Evolutionary conservation across 306 rosid genomes (phyloP), one percentile per base, ranked within the genome.

Genomic region (Cyamopsis tetragonoloba): DNA sequence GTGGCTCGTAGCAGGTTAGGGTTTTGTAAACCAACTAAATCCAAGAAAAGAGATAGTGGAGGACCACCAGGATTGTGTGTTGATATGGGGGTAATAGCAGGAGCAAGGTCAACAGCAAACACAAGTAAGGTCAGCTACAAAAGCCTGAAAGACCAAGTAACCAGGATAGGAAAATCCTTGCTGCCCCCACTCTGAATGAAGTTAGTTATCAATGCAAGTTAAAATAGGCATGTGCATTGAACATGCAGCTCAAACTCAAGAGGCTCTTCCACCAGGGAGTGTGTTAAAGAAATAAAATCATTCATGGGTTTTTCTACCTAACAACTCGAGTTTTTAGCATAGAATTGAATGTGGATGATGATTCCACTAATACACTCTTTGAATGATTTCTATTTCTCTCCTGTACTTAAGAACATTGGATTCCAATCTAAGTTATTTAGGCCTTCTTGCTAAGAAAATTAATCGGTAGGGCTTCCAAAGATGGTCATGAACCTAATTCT

Each of bases 321-420:
- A 41, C 32, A 72, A 39, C 35, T 28, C 64, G 39, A 15, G 58
- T 13, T 30, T 62, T 32, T 7, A 9, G 50, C 14, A 8, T 27
- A 63, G 48, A 75, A 59, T 5, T n/a, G 62, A 48, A 67, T 47
- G 11, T 5, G n/a, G n/a, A 35, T 6, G 48, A 68, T 6, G 39
- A 60, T 67, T 37, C 28, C 48, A 17, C 22, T 13, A 37, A 74
- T 55, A 34, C 39, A 44, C 38, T 28, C 17, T 20, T 44, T 37
- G 13, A 71, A 14, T 48, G 15, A 24, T 59, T 47, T 23, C 24
- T 50, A 13, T 3, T 30, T 60, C 39, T 39, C 43, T 28, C 7
- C 41, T 14, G 26, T 39, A 71, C 39, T 5, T 0, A 41, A 47
- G 14, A 20, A 46, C 35, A 32, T 11, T 0, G 6, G 47, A 20